Evolutionary conservation across 2,329 filamentous ascomycete genomes (phyloP).

Genomic region (Pyrenophora seminiperda): DNA sequence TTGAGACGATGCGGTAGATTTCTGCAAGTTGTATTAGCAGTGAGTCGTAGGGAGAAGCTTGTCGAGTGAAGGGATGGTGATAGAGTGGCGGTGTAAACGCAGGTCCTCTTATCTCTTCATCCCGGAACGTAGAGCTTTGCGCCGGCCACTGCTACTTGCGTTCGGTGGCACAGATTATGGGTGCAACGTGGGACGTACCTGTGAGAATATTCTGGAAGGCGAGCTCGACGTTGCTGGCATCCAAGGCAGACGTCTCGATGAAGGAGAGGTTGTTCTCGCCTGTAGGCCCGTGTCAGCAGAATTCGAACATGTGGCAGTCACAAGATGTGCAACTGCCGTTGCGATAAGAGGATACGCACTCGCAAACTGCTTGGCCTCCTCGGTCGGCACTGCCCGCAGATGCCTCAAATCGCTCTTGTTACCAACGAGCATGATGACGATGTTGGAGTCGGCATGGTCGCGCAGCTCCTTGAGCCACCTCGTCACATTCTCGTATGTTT

Average conservation of each 20-base stretch:
- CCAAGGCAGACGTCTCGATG: constrained; percentile 97
- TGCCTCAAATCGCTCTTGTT: constrained; percentile 99
- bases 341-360: constrained; percentile 61
- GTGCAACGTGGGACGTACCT: constrained; percentile 64
- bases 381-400: constrained; percentile 92
- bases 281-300: constrained; percentile 45
- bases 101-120: not conserved
- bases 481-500: constrained; percentile 98
- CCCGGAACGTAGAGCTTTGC: not conserved
- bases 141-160: not conserved
- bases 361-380: constrained; percentile 97
- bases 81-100: constrained; percentile 19
- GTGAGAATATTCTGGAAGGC: constrained; percentile 99
- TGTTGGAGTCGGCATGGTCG: constrained; percentile 97
- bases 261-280: constrained; percentile 98
- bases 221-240: constrained; percentile 98
- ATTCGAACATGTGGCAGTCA: constrained; percentile 57
- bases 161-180: not conserved
- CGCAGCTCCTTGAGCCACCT: constrained; percentile 98
- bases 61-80: constrained; percentile 1
- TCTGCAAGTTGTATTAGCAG: constrained; percentile 60
- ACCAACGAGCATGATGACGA: constrained; percentile 99
- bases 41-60: not conserved
- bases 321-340: no score
- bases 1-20: constrained; percentile 99